Evolutionary conservation across 2,329 filamentous ascomycete genomes (phyloP), one percentile per base, ranked within the genome.

Genomic region (Talaromyces piceae): DNA sequence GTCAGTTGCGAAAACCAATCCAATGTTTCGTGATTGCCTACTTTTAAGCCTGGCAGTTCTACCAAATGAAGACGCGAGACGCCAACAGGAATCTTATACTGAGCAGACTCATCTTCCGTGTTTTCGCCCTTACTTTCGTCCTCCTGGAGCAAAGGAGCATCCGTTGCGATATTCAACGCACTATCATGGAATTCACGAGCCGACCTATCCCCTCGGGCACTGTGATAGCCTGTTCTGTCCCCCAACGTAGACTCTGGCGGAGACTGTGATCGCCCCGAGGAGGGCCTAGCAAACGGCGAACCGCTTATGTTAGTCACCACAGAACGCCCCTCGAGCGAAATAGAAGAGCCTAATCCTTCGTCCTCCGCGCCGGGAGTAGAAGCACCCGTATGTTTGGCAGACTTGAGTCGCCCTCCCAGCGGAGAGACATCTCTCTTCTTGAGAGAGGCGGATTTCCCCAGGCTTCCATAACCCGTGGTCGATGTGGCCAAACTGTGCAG

Each of bases 21-120:
- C 46, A 16, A 49, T 26, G 41, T 6, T 25, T 28, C n/a, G 27
- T 20, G 4, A 3, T 27, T 41, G 27, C 28, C 52, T 60, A 68
- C 67, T 61, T 71, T 74, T 52, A 95, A 72, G 49, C 80, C 80
- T 20, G 91, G 90, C 59, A 97, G 76, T 52, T 87, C 83, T 1
- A 97, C 91, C 61, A 91, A 80, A 65, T 98, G 91, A 52, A 98
- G 75, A 57, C 90, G 81, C n/a, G 91, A 95, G 5, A 93, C 77
- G 0, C 93, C 93, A 1, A 97, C 91, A 3, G 90, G 83, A 2
- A 97, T 83, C 52, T 86, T 83, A 4, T 72, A 73, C 46, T 69
- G 61, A 26, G 61, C 49, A 61, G 65, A 56, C 53, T 63, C 51
- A 64, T 64, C 37, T 61, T 68, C 53, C 9, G 55, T 28, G 30